Base-by-base conservation (phyloP, 345 rosid species). In the Dipteronia dyeriana region DNA sequence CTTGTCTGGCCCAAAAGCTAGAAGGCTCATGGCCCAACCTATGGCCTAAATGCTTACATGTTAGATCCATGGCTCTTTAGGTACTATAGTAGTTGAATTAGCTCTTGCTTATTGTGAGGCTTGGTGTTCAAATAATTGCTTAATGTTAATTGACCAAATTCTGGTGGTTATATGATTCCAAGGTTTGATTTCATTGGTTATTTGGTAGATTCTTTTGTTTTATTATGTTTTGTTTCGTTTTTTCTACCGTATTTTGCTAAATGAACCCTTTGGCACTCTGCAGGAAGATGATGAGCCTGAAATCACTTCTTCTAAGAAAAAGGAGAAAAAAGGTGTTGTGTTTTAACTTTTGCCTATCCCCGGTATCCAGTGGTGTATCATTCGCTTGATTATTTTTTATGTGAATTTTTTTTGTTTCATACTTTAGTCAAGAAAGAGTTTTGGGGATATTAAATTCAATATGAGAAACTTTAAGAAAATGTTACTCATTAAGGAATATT, bases 211-310 rank as follows among this genome's bases (percentile, higher is more conserved):
- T 66, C 38, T 26, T 75, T 16, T 38, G 20, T 68, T 51, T 49
- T 74, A 13, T 9, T 9, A 7, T 43, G 47, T 45, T 43, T 49
- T 74, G 49, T 9, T 10, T 45, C 11, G 49, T 45, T 45, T 45
- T 45, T 9, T 16, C 31, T n/a, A 62, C 57, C 74, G 25, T 62
- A 0, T 41, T 43, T 67, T 31, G 75, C 68, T 66, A 76, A 76
- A 23, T 59, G 20, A 68, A 34, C 63, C 9, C 51, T 82, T 85
- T 63, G 75, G 49, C 76, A 47, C 45, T 64, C 63, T 76, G 79
- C 86, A 89, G 98, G 97, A 94, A 84, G 79, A 10, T 60, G 76
- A 87, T 60, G 76, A 87, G 76, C 62, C 84, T 56, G 90, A 79
- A 69, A 74, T 72, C 34, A n/a, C 68, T 86, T 54, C 76, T 76